A percentile compares a stretch with the other conserved stretches of the same genome.
Conservation (phyloP, 768 basidiomycete species). For the Mycena maculata region DNA sequence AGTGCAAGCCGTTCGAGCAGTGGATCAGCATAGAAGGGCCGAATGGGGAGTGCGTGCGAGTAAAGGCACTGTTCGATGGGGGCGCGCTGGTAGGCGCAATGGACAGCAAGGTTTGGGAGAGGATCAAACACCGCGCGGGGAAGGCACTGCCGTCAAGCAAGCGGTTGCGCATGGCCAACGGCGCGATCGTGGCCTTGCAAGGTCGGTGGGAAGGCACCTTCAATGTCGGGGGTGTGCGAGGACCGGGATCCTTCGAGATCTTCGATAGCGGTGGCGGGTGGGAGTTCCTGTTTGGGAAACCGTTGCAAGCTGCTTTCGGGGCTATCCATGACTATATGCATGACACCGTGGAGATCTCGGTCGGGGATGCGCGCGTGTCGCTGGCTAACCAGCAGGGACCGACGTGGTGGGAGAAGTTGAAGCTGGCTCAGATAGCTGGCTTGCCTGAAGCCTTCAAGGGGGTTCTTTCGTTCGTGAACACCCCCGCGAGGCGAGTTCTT, state of each 20-base stretch:
- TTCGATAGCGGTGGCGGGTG: too few relatives aligned
- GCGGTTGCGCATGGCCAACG: conserved; percentile 52
- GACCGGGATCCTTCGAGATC: too few relatives aligned
- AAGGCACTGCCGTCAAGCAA: background rate
- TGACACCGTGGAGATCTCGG: conserved; percentile 20
- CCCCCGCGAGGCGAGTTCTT: too few relatives aligned
- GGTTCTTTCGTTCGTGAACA: conserved; percentile 11
- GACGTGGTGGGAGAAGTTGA: background rate
- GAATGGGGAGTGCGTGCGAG: conserved; percentile 32
- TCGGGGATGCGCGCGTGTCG: background rate
- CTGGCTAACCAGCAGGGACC: conserved; percentile 3
- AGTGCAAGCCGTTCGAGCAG: conserved; percentile 39
- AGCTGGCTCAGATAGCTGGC: background rate
- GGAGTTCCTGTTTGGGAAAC: too few relatives aligned
- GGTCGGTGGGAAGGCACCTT: conserved; percentile 39
- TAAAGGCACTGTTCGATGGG: conserved; percentile 41
- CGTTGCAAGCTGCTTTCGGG: conserved; percentile 28
- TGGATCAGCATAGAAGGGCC: conserved; percentile 30
- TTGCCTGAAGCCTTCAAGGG: conserved; percentile 10
- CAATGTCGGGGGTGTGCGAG: conserved; percentile 15
- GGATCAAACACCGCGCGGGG: conserved; percentile 28
- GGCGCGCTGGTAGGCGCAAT: conserved; percentile 47
- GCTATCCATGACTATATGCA: conserved; percentile 32
- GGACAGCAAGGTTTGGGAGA: conserved; percentile 30
- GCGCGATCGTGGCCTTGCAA: conserved; percentile 31